Evolutionary conservation across 1,284 basidiomycete genomes (phyloP).

Genomic region (Sporisorium exsertum): DNA sequence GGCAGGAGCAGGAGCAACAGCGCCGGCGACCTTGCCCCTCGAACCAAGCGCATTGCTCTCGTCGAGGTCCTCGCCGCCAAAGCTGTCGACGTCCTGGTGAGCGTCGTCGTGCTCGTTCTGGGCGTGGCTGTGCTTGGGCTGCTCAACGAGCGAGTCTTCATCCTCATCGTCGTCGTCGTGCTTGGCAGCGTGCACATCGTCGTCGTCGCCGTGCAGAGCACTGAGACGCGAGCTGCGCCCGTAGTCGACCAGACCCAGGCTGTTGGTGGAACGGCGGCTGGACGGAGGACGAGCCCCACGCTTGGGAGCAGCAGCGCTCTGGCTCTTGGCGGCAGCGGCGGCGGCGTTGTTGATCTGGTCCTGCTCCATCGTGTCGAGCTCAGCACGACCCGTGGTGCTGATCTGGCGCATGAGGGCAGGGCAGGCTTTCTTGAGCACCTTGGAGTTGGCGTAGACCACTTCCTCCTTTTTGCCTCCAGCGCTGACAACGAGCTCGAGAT

Average conservation of each 20-base stretch:
- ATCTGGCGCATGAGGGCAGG: constrained; percentile 37
- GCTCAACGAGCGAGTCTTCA: constrained; percentile 30
- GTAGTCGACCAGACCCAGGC: constrained; percentile 27
- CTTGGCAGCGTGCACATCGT: neutral
- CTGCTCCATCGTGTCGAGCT: constrained; percentile 44
- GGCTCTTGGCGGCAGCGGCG: constrained; percentile 13
- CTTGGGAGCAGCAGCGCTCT: constrained; percentile 8
- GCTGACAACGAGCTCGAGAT: constrained; percentile 40
- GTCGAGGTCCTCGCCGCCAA: constrained; percentile 24
- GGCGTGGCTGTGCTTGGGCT: constrained; percentile 15
- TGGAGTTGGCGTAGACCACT: constrained; percentile 37
- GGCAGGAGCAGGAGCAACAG: constrained; percentile 7
- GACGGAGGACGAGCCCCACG: constrained; percentile 10
- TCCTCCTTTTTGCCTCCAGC: constrained; percentile 35
- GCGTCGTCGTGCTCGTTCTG: constrained; percentile 14
- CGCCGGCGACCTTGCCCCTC: constrained; percentile 29
- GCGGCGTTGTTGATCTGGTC: constrained; percentile 22
- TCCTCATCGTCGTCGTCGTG: constrained; percentile 5
- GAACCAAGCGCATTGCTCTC: constrained; percentile 14
- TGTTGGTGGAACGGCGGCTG: constrained; percentile 31
- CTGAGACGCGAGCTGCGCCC: constrained; percentile 23
- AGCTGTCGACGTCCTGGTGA: constrained; percentile 20
- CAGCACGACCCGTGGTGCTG: constrained; percentile 24
- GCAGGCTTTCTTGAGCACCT: constrained; percentile 36
- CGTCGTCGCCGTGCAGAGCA: constrained; percentile 3